Evolutionary conservation across 306 rosid species (phyloP), one percentile per base, ranked within the genome.

Genomic region (Fagus sylvatica): DNA sequence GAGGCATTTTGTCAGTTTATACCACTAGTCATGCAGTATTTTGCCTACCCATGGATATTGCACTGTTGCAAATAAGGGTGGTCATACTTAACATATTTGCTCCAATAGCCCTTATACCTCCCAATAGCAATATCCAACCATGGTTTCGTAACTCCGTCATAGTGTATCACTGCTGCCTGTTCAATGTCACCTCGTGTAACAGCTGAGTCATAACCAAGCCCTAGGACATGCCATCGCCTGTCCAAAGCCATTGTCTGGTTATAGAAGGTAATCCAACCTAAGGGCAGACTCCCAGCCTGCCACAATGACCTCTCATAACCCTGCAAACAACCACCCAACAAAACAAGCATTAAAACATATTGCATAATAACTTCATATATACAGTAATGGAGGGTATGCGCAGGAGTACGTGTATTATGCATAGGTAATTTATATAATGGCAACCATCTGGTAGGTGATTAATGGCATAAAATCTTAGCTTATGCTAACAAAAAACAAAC

Each of bases 261-360:
- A 79, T 90, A 91, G 83, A 96, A 96, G 70, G 98, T 91, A 74
- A 88, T 77, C 99, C 99, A 96, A 65, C 97, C 99, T 65, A 96
- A 53, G 70, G 98, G 97, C 80, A 91, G 89, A 80, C 90, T 91
- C 78, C 96, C 99, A 16, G 75, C 82, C 69, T 76, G 79, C 89
- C 87, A 91, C 85, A 96, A 79, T 34, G 94, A 96, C 81, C 85
- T 89, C 76, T 87, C 36, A 15, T 70, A 78, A 85, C 93, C 91
- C 99, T 95, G 98, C 81, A 84, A 81, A 13, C 37, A 69, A 53
- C 62, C 71, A 78, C 74, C 76, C 65, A 78, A 69, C 49, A 43
- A 73, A 60, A 61, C 36, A 74, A n/a, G 37, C 70, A 72, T 76
- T 11, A 83, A 61, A 61, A 46, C 4, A 46, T 46, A 10, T 46